These are phyloP conservation scores for Diatrype stigma DNA, from an alignment of 2,329 filamentous ascomycete genomes.

Conservation along the genomic window DNA sequence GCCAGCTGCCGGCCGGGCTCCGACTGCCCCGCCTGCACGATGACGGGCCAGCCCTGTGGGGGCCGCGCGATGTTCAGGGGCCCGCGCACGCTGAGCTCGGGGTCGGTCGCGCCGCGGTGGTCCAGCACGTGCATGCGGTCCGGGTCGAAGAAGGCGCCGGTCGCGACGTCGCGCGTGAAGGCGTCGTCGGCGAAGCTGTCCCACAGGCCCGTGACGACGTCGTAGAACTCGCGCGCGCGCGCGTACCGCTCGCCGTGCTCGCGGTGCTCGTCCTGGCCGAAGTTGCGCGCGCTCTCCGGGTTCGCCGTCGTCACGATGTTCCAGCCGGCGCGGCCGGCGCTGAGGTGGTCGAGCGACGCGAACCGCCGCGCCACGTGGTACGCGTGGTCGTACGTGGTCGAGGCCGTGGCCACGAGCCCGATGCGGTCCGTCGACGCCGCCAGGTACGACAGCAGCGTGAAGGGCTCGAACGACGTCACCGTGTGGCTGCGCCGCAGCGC, in stretches of 20 bases:
- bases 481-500: slow-evolving; percentile 55
- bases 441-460: slow-evolving; percentile 47
- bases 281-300: slow-evolving; percentile 49
- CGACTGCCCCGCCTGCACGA: slow-evolving; percentile 51
- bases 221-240: slow-evolving; percentile 48
- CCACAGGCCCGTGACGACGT: slow-evolving; percentile 49
- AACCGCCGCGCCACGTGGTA: slow-evolving; percentile 51
- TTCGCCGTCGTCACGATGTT: slow-evolving; percentile 52
- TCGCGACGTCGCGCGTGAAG: slow-evolving; percentile 43
- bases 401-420: slow-evolving; percentile 49
- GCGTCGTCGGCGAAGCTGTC: slow-evolving; percentile 54
- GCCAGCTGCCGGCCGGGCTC: slow-evolving; percentile 48
- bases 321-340: slow-evolving; percentile 47
- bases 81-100: slow-evolving; percentile 40
- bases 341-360: slow-evolving; percentile 50
- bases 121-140: slow-evolving; percentile 48
- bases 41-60: slow-evolving; percentile 52
- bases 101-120: slow-evolving; percentile 40
- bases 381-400: slow-evolving; percentile 50
- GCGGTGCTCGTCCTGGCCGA: slow-evolving; percentile 45
- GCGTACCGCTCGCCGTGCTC: slow-evolving; percentile 47
- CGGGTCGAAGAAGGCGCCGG: slow-evolving; percentile 46
- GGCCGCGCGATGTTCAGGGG: slow-evolving; percentile 50
- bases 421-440: slow-evolving; percentile 45
- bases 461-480: slow-evolving; percentile 54